phyloP scores from a whole-genome alignment of 805 yeast species.

The Candida caryicola region DNA sequence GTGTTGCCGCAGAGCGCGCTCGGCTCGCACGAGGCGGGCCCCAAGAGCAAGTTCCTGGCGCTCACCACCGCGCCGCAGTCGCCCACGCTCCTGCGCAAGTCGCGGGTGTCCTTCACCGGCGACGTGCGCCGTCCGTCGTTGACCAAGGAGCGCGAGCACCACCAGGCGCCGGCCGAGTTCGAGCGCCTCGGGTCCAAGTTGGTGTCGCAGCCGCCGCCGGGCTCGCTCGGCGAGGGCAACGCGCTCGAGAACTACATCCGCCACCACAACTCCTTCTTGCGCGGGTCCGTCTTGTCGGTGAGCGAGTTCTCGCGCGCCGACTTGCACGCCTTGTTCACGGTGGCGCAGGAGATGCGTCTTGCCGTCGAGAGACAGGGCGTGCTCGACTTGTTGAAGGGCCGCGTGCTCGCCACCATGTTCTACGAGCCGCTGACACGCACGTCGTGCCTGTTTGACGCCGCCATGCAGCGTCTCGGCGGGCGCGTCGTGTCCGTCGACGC shows the following conservation, averaged over 20 bases:
- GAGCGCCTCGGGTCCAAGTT: slow-evolving; percentile 59
- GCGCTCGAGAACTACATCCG: slow-evolving; percentile 77
- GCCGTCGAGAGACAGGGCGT: slow-evolving; percentile 97
- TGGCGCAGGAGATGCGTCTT: slow-evolving; percentile 96
- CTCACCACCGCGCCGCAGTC: slow-evolving; percentile 23
- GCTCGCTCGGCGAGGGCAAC: slow-evolving; percentile 71
- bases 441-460: slow-evolving; percentile 94
- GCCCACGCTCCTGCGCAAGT: slow-evolving; percentile 31
- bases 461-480: slow-evolving; percentile 99
- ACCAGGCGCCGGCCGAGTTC: slow-evolving; percentile 31
- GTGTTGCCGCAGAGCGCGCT: slow-evolving; percentile 56
- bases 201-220: slow-evolving; percentile 68
- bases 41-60: slow-evolving; percentile 44
- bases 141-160: slow-evolving; percentile 38
- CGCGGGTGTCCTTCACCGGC: slow-evolving; percentile 33
- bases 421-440: slow-evolving; percentile 99
- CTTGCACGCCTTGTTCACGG: slow-evolving; percentile 88
- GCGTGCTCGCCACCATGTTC: slow-evolving; percentile 90
- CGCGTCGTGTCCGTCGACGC: slow-evolving; percentile 87
- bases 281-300: slow-evolving; percentile 85
- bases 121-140: slow-evolving; percentile 36
- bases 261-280: slow-evolving; percentile 82
- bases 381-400: slow-evolving; percentile 83
- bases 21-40: slow-evolving; percentile 54
- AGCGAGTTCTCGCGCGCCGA: slow-evolving; percentile 84